Evolutionary conservation across 2,329 filamentous ascomycete species (phyloP).

Genomic region (Capronia americana): DNA sequence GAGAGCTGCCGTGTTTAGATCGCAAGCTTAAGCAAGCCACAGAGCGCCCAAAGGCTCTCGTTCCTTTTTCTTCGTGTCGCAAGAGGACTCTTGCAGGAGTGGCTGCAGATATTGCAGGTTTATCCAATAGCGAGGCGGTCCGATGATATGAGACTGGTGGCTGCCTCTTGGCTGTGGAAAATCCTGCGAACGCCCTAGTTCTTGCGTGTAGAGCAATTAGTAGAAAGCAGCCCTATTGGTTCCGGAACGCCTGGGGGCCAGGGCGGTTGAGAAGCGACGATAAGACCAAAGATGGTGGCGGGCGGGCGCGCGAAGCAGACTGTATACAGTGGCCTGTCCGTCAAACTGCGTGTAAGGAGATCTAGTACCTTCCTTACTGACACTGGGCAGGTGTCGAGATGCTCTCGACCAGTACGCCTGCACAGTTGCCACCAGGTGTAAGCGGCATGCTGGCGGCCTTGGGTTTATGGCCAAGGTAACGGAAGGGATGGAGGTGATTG

Average conservation of each 20-base stretch:
- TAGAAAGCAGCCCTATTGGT: background rate
- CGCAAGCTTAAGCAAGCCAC: conserved; percentile 25
- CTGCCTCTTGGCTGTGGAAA: conserved; percentile 3
- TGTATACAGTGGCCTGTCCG: background rate
- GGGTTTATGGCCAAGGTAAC: background rate
- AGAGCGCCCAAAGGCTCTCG: conserved; percentile 11
- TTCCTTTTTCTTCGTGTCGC: background rate
- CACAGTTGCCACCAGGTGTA: background rate
- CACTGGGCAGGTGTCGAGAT: background rate
- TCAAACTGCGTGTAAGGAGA: background rate
- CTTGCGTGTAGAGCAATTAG: background rate
- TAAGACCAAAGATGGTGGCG: background rate
- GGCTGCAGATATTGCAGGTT: conserved; percentile 4
- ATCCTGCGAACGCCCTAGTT: conserved; percentile 1
- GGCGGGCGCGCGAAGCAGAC: background rate
- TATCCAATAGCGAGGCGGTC: conserved; percentile 5
- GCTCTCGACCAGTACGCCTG: background rate
- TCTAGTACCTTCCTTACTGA: background rate
- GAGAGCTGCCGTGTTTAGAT: conserved; percentile 2
- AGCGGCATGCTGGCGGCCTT: background rate
- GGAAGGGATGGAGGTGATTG: background rate
- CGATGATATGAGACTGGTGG: conserved; percentile 1
- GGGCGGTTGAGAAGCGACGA: background rate
- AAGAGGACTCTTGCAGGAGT: conserved; percentile 14
- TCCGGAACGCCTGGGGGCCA: background rate